phyloP scores from a whole-genome alignment of 306 rosid genomes.

The Rosa persica region DNA sequence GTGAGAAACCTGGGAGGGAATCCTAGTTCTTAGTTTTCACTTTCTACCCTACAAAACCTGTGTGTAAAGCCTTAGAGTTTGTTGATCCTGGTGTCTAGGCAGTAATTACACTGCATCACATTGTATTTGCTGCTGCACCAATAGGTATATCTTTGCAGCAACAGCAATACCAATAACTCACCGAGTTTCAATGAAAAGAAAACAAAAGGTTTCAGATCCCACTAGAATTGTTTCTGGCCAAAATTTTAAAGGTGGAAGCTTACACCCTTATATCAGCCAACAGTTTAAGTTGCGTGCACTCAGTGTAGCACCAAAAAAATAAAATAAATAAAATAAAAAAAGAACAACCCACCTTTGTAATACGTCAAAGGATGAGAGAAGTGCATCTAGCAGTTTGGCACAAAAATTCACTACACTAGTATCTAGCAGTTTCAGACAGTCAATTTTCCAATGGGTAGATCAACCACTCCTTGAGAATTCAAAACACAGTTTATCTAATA shows the following conservation, averaged over 20 bases:
- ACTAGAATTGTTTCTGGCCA: background rate
- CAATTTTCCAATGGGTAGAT: background rate
- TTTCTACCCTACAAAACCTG: too few relatives aligned
- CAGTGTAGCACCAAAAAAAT: background rate
- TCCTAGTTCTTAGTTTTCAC: too few relatives aligned
- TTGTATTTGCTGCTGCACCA: background rate
- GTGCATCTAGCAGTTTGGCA: background rate
- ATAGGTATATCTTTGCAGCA: background rate
- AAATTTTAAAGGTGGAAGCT: background rate
- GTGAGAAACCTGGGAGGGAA: too few relatives aligned
- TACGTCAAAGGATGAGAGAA: background rate
- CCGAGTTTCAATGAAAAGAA: background rate
- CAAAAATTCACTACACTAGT: background rate
- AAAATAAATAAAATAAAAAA: background rate
- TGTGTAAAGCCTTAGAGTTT: too few relatives aligned
- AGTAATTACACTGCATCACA: too few relatives aligned
- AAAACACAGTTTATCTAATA: background rate
- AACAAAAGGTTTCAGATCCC: background rate
- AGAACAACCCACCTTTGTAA: background rate
- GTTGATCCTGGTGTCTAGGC: too few relatives aligned
- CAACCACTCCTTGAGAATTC: background rate
- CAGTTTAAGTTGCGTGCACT: background rate
- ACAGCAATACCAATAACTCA: background rate
- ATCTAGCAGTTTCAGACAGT: background rate
- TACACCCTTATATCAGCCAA: background rate